Evolutionary conservation across 495 filamentous ascomycete species (phyloP).

Genomic region (Xylaria castorea): DNA sequence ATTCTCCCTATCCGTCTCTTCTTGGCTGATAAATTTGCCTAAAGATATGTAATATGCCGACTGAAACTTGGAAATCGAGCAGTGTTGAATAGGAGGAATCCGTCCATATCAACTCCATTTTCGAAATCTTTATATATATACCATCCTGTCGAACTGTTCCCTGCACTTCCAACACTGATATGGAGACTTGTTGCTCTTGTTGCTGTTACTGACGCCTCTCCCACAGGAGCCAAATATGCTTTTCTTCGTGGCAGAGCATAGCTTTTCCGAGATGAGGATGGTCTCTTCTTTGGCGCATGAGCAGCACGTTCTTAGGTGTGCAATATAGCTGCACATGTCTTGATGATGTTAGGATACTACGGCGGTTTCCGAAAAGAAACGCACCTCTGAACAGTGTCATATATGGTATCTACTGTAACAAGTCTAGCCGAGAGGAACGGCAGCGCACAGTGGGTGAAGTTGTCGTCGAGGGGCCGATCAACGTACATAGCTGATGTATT

Average conservation of each 20-base stretch:
- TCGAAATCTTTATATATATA: conserved; percentile 20
- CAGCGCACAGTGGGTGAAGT: not conserved
- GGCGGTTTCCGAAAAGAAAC: not conserved
- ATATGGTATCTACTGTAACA: not conserved
- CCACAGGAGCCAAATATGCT: conserved; percentile 50
- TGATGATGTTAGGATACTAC: conserved; percentile 19
- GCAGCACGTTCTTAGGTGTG: conserved; percentile 48
- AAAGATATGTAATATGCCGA: not conserved
- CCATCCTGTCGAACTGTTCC: conserved; percentile 34
- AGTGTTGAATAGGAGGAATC: not conserved
- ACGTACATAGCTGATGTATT: conserved; percentile 18
- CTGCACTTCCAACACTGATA: conserved; percentile 52
- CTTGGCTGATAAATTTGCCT: not conserved
- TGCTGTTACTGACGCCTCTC: conserved; percentile 39
- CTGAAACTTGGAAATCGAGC: not conserved
- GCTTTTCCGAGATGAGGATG: conserved; percentile 52
- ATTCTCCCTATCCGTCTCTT: not conserved
- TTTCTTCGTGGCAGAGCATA: conserved; percentile 43
- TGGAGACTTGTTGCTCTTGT: conserved; percentile 37
- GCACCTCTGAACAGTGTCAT: conserved; percentile 7
- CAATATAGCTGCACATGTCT: conserved; percentile 53
- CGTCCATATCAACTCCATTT: not conserved
- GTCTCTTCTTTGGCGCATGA: conserved; percentile 48
- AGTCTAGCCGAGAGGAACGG: not conserved
- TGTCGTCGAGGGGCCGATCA: not conserved